These are phyloP conservation scores for Blastocystis sp. DNA, from an alignment of 352 stramenopile species.

Conservation along the genomic window DNA sequence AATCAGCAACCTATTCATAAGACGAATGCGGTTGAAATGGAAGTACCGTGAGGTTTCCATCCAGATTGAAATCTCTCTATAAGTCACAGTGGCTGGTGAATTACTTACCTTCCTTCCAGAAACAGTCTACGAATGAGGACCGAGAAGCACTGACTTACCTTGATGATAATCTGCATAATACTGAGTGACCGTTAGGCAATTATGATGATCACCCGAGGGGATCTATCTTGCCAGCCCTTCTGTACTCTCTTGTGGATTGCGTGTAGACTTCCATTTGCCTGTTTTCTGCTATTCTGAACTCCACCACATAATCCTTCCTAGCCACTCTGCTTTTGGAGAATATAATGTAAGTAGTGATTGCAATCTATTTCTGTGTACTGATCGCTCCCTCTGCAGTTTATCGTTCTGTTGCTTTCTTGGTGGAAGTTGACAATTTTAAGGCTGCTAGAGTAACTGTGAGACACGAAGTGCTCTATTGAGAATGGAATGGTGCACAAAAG, in stretches of 20 bases:
- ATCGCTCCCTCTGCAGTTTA: background rate
- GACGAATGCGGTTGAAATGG: background rate
- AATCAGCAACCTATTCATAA: conserved; percentile 39
- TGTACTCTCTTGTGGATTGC: no score
- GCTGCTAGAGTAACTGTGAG: conserved; percentile 10
- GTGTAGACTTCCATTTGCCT: no score
- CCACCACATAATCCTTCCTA: no score
- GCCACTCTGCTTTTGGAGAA: background rate
- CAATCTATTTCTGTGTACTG: background rate
- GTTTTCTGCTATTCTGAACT: no score
- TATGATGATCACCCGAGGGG: background rate
- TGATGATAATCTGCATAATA: conserved; percentile 66
- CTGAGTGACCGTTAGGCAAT: background rate
- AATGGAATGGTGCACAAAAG: background rate
- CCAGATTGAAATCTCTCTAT: conserved; percentile 69
- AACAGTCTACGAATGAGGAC: conserved; percentile 33
- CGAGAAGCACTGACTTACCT: conserved; percentile 4
- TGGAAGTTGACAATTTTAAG: conserved; percentile 25
- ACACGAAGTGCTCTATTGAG: background rate
- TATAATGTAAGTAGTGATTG: background rate
- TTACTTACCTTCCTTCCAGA: conserved; percentile 48
- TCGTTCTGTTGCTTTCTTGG: conserved; percentile 20
- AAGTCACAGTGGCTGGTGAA: background rate
- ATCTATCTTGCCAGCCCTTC: background rate
- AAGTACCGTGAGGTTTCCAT: conserved; percentile 65